Base-by-base conservation (phyloP, 73 alveolate species). In the Paramecium primaurelia region DNA sequence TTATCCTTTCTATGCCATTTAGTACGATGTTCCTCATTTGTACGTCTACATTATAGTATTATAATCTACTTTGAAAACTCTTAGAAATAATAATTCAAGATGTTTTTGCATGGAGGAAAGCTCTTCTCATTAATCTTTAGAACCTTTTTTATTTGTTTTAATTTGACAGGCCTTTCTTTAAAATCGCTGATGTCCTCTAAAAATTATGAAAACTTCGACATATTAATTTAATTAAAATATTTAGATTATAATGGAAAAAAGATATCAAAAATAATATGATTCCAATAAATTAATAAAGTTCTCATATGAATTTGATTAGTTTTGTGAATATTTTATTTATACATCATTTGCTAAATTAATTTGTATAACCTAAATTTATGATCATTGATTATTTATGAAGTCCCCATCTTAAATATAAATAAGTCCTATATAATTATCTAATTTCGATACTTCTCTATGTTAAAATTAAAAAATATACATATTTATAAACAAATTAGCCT, bases 1-100 rank as follows among this genome's bases (percentile, higher is more conserved):
- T 80, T 80, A 47, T 80, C 91, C 16, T 80, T 80, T 36, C 75
- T 80, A 8, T 80, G 91, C 91, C 91, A 80, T 36, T 80, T 80
- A 3, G 91, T 80, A 44, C 91, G 49, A 36, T 80, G 91, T 16
- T 80, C 91, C 30, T 80, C 91, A 47, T 80, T 80, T 18, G 91
- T 80, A 9, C 91, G 91, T 80, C 91, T 80, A 64, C 84, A 58
- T 64, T 12, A 28, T 28, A 64, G 10, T 28, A 73, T 73, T 44
- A 54, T 54, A 54, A 54, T 44, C 37, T 80, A 80, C 91, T 80
- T 80, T 80, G 91, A 80, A 80, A 80, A 80, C 37, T 80, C 91
- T 22, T 80, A 47, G 58, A 80, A 80, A 18, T 80, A 80, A 64
- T 80, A 80, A 54, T 80, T 80, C 26, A 45, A 47, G 30, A 80